phyloP scores from a whole-genome alignment of 345 rosid genomes.

The Lagerstroemia speciosa region DNA sequence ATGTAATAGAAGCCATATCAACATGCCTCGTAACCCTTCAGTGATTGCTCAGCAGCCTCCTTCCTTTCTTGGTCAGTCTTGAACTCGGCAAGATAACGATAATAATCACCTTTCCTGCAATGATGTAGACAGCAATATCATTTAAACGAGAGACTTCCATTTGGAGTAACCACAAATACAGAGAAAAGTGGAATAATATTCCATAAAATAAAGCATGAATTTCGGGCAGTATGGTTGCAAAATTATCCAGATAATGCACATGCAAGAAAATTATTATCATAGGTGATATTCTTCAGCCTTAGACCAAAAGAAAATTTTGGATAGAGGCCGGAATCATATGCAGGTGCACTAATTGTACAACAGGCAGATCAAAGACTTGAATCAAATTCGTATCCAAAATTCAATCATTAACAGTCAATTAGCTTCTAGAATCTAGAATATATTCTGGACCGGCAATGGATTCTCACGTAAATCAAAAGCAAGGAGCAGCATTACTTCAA shows the following conservation, averaged over 20 bases:
- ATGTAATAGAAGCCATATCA: slow-evolving; percentile 1
- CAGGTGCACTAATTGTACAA: slow-evolving; percentile 4
- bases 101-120: slow-evolving; percentile 16
- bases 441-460: background rate
- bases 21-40: slow-evolving; percentile 69
- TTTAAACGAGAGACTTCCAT: background rate
- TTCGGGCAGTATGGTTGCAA: background rate
- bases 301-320: background rate
- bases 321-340: background rate
- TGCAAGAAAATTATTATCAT: background rate
- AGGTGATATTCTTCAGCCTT: background rate
- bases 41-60: slow-evolving; percentile 16
- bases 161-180: background rate
- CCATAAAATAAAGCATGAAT: background rate
- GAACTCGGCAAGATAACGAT: slow-evolving; percentile 17
- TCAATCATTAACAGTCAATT: background rate
- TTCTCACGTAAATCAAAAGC: background rate
- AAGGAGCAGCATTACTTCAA: background rate
- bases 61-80: slow-evolving; percentile 16
- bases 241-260: background rate
- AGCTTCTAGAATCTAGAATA: background rate
- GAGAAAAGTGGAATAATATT: background rate
- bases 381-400: background rate
- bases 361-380: background rate
- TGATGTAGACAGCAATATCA: background rate